Base-by-base conservation (phyloP, 768 basidiomycete genomes). In the Tricholoma furcatifolium region DNA sequence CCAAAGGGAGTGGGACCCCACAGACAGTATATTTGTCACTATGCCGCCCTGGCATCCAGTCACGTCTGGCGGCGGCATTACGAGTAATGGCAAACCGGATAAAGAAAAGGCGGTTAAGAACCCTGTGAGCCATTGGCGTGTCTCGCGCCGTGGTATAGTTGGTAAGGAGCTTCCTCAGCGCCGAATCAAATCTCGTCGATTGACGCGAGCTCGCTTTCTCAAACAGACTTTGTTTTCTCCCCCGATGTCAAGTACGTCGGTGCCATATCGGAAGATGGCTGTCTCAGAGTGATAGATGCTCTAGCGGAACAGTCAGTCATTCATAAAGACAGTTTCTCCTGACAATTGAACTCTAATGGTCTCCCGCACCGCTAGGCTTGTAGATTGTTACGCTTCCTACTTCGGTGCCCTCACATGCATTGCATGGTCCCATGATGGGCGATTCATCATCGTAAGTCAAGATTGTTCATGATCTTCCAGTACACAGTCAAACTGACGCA, bases 401-500 rank as follows among this genome's bases (percentile, higher is more conserved):
- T 99, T 98, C 63, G 96, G 95, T 14, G 80, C 91, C 2, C 66
- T 99, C 32, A 94, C 87, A 3, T 91, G 88, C 58, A 86, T 98
- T 1, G 84, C 91, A 0, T 98, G 95, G 94, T 95, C 93, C 2
- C 94, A 94, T 0, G 95, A 98, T 66, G 91, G 93, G 11, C 83
- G 95, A 17, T 98, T 96, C 65, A 87, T 99, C 43, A 70, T 97
- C 54, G 93, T 90, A 66, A 46, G 65, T 54, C 9, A n/a, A 17
- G 27, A n/a, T n/a, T n/a, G 14, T 51, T 3, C 18, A 27, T 18
- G 7, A 17, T 12, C 21, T 21, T 20, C 23, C 23, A 9, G n/a
- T 21, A 34, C 50, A 46, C 12, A 20, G n/a, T 48, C 41, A 54
- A 31, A 43, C 39, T 38, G 43, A 10, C 43, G 11, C 41, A 41